These are phyloP conservation scores for Bacidia gigantensis DNA, from an alignment of 495 filamentous ascomycete genomes.

Conservation along the genomic window DNA sequence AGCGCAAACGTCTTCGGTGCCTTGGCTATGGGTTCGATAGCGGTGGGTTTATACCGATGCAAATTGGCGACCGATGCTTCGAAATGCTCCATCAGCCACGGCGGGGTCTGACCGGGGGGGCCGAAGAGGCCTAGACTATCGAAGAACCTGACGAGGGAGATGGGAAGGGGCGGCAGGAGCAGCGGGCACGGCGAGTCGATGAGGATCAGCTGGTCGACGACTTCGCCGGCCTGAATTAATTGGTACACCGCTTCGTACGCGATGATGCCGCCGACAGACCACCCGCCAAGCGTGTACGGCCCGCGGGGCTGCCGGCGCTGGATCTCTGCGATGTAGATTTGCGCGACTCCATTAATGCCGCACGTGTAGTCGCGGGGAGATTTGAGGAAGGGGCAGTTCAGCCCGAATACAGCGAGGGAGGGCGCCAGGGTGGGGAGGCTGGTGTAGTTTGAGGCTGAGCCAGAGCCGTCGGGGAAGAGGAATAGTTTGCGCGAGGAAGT, in stretches of 20 bases:
- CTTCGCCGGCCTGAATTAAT: slow-evolving; percentile 17
- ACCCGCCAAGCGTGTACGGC: slow-evolving; percentile 54
- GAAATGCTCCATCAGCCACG: slow-evolving; percentile 26
- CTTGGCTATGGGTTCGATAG: neutral
- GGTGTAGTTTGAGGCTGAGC: slow-evolving; percentile 51
- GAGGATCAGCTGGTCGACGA: slow-evolving; percentile 24
- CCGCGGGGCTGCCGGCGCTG: slow-evolving; percentile 47
- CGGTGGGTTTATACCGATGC: slow-evolving; percentile 15
- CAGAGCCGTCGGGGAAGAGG: slow-evolving; percentile 67
- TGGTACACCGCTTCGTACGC: slow-evolving; percentile 20
- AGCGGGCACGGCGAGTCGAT: slow-evolving; percentile 27
- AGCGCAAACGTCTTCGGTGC: slow-evolving; percentile 8
- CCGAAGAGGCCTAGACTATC: slow-evolving; percentile 19
- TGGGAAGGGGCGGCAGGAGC: slow-evolving; percentile 22
- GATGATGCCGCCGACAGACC: slow-evolving; percentile 35
- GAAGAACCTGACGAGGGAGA: slow-evolving; percentile 22
- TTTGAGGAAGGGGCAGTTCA: slow-evolving; percentile 52
- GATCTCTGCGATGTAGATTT: slow-evolving; percentile 46
- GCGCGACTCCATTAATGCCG: slow-evolving; percentile 39
- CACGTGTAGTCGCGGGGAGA: slow-evolving; percentile 39
- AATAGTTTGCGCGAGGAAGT: slow-evolving; percentile 50
- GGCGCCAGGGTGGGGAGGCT: slow-evolving; percentile 32
- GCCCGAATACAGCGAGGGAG: slow-evolving; percentile 37
- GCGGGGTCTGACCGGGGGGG: slow-evolving; percentile 17
- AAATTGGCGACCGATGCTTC: slow-evolving; percentile 23